Evolutionary conservation across 116 monocot genomes (phyloP).

Genomic region (Cymodocea nodosa): DNA sequence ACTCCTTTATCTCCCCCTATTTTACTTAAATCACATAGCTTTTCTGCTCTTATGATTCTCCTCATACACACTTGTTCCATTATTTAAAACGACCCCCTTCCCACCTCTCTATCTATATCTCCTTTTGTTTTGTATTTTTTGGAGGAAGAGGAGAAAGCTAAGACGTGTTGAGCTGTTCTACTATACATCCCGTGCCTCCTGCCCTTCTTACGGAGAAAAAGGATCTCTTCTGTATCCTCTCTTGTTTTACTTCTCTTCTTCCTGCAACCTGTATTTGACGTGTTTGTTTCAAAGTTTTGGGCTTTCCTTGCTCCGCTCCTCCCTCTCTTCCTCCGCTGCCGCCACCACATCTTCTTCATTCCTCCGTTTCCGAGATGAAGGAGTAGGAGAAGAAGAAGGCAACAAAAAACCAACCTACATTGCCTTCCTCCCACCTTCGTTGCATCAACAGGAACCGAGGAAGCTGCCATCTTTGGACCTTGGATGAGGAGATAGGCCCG

Average conservation of each 20-base stretch:
- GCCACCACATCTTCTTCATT: neutral
- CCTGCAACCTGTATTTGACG: slow-evolving; percentile 1
- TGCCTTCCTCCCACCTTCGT: neutral
- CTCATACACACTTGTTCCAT: too few species aligned
- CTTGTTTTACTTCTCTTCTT: too few species aligned
- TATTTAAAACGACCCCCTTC: too few species aligned
- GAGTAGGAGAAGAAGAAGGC: neutral
- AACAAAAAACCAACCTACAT: slow-evolving; percentile 4
- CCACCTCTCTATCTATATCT: too few species aligned
- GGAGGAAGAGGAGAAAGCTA: too few species aligned
- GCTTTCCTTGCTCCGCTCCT: neutral
- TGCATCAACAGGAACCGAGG: neutral
- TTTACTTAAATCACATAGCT: too few species aligned
- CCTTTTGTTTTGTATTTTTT: too few species aligned
- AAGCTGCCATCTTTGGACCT: neutral
- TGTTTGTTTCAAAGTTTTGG: neutral
- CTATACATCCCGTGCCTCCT: neutral
- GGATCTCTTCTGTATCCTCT: neutral
- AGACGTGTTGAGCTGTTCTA: slow-evolving; percentile 5
- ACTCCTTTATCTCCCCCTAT: neutral
- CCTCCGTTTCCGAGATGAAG: neutral
- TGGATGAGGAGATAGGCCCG: neutral
- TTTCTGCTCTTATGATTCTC: too few species aligned
- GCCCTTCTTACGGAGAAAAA: slow-evolving; percentile 6
- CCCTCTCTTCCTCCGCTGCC: neutral